Evolutionary conservation across 2,329 filamentous ascomycete genomes (phyloP), one percentile per base, ranked within the genome.

Genomic region (Catunica adiposa): DNA sequence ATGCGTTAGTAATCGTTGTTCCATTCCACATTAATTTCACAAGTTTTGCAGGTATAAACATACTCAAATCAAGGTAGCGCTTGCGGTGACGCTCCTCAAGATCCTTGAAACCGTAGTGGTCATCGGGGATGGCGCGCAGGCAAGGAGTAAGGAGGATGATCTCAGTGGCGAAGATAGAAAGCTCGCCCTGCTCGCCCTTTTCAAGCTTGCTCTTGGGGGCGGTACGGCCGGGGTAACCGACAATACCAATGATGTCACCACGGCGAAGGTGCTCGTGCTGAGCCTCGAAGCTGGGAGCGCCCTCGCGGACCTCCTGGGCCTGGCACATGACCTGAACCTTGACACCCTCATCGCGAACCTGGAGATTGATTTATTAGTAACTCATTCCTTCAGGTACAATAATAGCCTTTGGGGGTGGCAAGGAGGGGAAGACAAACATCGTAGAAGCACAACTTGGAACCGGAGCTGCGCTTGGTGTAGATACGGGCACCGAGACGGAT

Each of bases 61-160:
- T 54, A 59, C 57, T 92, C 63, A 98, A 75, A 69, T 98, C 92
- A 54, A 98, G 80, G 69, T 95, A 94, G 59, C 90, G 80, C 73
- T 95, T 86, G 63, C 94, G 85, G 77, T 88, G 89, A 59, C 92
- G 82, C 70, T 89, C 85, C 71, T 98, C 92, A 66, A 89, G 80
- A 67, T 97, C 89, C 76, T 94, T 90, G 75, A 97, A 89, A 60
- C 90, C 90, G 67, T 88, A 96, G 71, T 90, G 84, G 69, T 92
- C 88, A 59, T 85, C 84, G 56, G 92, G 92, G 62, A 94, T 77
- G 73, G 87, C 83, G 70, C 95, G 89, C 65, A 98, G 71, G 70
- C 90, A 97, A 7, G 92, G 92, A 0, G 90, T 84, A 59, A 98
- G 77, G 48, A 97, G 82, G 44, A 84, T 74, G 61, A 98, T 77